These are phyloP conservation scores for Gossypium sturtianum DNA, from an alignment of 345 rosid genomes.

Conservation along the genomic window DNA sequence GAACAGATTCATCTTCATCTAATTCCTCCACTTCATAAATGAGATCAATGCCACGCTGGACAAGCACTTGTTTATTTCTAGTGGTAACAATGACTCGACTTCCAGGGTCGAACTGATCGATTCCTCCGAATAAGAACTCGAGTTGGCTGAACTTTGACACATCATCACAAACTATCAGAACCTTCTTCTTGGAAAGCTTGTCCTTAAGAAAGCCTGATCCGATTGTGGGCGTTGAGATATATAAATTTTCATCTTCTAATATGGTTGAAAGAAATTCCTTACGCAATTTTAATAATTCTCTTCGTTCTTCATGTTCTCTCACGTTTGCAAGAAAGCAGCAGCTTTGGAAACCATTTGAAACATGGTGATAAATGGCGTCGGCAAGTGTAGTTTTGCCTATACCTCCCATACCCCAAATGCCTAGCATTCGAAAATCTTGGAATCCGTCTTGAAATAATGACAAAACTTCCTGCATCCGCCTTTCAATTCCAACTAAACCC, in stretches of 20 bases:
- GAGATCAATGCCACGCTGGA: background rate
- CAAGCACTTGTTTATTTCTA: background rate
- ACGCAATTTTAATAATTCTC: no score
- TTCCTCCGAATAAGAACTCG: background rate
- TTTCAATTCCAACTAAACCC: background rate
- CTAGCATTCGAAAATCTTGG: slow-evolving; percentile 22
- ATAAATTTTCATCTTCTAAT: no score
- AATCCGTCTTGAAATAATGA: background rate
- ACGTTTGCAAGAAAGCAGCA: no score
- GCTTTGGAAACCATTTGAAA: no score
- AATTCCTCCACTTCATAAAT: slow-evolving; percentile 9
- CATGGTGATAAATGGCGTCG: no score
- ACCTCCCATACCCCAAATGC: slow-evolving; percentile 48
- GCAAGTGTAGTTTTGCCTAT: slow-evolving; percentile 20
- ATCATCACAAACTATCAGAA: background rate
- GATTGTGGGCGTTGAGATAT: no score
- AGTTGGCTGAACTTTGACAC: background rate
- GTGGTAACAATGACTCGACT: background rate
- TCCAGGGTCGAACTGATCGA: background rate
- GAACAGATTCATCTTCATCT: slow-evolving; percentile 20
- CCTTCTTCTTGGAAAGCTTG: no score
- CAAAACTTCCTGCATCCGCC: background rate
- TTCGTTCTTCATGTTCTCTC: background rate
- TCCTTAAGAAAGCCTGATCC: no score
- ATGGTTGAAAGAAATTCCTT: no score